Base-by-base conservation (phyloP, 192 early-diverging fungal species). In the Rhizophagus prolifer region DNA sequence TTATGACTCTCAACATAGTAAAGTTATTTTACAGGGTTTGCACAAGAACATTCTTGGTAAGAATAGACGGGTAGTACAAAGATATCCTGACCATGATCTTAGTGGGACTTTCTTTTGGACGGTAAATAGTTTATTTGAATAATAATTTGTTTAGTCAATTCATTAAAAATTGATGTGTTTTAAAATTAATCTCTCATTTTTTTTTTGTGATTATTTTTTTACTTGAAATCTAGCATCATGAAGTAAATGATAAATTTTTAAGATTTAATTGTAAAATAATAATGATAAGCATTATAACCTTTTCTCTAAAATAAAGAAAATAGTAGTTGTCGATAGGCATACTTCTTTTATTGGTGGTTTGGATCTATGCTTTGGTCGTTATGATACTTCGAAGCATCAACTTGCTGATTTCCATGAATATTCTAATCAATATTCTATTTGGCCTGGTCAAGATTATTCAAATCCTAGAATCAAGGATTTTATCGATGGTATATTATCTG, bases 41-140 rank as follows among this genome's bases (percentile, higher is more conserved):
- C 87, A 93, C 73, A 83, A 85, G n/a, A 96, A 95, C 79, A 95
- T 95, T 72, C 83, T 88, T 79, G 88, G 85, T 89, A 81, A 72
- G 47, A 58, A 19, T 10, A 2, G 61, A 8, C 10, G 25, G 50
- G 1, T 30, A 88, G 93, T 97, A 6, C 88, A 92, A 80, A 89
- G 95, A n/a, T 91, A 97, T 82, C 95, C 95, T 10, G 91, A 97
- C 78, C 95, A 96, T 77, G 70, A 80, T 70, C 82, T 94, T 44
- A 90, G 87, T 58, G 92, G 91, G 25, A 94, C 92, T 6, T 88
- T 92, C 81, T 93, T 95, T 86, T 97, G 95, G 95, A 93, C 95
- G 74, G 74, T 75, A 75, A 75, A 10, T 47, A 41, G 41, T 12
- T 44, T 75, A 60, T 44, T 44, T 44, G 9, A 44, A 12, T 44